Conservation (phyloP, 2,329 filamentous ascomycete genomes). For the Paecilomyces dactylethromorphus region DNA sequence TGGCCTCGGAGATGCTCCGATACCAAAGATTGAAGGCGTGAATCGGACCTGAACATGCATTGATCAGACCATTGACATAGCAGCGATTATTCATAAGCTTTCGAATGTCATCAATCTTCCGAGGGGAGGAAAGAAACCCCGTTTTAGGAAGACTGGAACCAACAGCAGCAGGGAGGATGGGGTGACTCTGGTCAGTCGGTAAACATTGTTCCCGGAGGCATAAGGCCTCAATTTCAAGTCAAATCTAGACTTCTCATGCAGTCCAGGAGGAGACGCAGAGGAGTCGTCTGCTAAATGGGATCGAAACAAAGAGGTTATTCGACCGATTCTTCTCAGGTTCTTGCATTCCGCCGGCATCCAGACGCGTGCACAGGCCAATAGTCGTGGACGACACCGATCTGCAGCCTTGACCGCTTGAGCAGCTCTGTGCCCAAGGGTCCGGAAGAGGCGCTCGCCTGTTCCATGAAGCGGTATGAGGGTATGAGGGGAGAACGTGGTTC, state of each 20-base stretch:
- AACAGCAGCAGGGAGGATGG: neutral
- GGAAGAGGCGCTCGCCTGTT: neutral
- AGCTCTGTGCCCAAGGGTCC: neutral
- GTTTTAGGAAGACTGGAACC: neutral
- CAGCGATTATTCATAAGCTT: neutral
- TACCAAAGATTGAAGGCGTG: neutral
- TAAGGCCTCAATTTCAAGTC: neutral
- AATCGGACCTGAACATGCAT: neutral
- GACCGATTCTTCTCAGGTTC: neutral
- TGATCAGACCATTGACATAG: neutral
- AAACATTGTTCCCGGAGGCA: neutral
- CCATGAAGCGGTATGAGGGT: neutral
- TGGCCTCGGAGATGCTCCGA: neutral
- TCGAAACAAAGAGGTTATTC: neutral
- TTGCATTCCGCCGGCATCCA: neutral
- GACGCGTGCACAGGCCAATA: neutral
- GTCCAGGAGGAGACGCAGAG: neutral
- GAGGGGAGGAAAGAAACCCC: no score
- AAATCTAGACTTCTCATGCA: neutral
- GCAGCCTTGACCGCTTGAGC: neutral
- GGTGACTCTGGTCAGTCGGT: neutral
- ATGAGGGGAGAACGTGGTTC: conserved; percentile 9
- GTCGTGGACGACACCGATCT: neutral
- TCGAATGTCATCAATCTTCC: neutral
- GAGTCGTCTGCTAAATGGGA: neutral